Percentiles rank a stretch among this genome's conserved stretches.
Conservation (phyloP, 352 stramenopile species). For the Pythium dissimile region DNA sequence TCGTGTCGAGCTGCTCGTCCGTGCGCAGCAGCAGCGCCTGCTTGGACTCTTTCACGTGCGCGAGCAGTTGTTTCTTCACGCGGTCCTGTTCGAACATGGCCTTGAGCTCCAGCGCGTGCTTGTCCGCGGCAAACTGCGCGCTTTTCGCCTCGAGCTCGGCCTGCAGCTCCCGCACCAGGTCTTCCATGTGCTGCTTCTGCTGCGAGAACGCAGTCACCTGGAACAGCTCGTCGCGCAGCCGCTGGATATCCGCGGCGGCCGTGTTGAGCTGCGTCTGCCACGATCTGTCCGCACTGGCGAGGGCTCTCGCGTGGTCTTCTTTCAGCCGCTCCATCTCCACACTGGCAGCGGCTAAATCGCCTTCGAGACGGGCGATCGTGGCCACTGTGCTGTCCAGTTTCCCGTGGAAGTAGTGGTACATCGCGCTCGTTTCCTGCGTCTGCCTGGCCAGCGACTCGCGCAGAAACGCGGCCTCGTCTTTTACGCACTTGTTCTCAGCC, state of each 20-base stretch:
- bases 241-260: constrained; percentile 18
- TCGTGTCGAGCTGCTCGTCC: constrained; percentile 62
- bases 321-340: constrained; percentile 18
- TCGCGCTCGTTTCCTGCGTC: constrained; percentile 65
- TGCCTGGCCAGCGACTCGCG: constrained; percentile 38
- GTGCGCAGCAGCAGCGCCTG: constrained; percentile 50
- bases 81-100: constrained; percentile 62
- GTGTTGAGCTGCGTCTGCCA: constrained; percentile 17
- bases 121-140: constrained; percentile 28
- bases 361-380: constrained; percentile 58
- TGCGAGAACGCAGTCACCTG: constrained; percentile 51
- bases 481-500: constrained; percentile 29
- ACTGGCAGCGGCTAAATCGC: constrained; percentile 25
- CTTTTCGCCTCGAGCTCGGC: constrained; percentile 23
- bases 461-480: constrained; percentile 47
- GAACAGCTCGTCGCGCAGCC: constrained; percentile 35
- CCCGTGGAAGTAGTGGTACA: constrained; percentile 86
- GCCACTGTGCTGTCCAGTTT: constrained; percentile 82
- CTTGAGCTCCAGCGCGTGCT: constrained; percentile 51
- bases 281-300: constrained; percentile 13
- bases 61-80: constrained; percentile 68
- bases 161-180: constrained; percentile 34
- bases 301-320: constrained; percentile 14
- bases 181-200: constrained; percentile 48
- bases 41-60: constrained; percentile 45